Base-by-base conservation (phyloP, 2,329 filamentous ascomycete species). In the Penicillium concentricum region DNA sequence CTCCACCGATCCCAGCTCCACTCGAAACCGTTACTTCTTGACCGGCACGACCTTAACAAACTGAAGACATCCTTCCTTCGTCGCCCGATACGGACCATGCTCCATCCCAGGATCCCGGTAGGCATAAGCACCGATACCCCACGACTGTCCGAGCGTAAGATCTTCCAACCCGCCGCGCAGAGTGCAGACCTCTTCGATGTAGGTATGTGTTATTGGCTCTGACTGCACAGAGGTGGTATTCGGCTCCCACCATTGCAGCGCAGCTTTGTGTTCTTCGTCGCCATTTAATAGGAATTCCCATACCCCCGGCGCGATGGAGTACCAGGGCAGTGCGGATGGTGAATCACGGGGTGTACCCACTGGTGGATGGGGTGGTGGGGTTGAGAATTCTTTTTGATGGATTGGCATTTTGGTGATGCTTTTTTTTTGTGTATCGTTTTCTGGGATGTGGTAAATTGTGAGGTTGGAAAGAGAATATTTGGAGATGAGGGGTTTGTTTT, bases 81-180 rank as follows among this genome's bases (percentile, higher is more conserved):
- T 72, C 24, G 64, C 56, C 52, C 58, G 61, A 56, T 75, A 76
- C 13, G 73, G 75, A 0, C 75, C 75, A 66, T 76, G 73, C 57
- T 72, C 60, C 74, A 75, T 77, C 10, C 73, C 74, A 15, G 74
- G 73, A 47, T 72, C 67, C 20, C 74, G 69, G 60, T 76, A 77
- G 15, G 74, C 75, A 68, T 76, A 77, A 4, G 71, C 67, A 37
- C 74, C 74, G 46, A 69, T 67, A 13, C 67, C 56, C 70, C 70
- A 77, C 9, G 66, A 59, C 50, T 68, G 60, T 18, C 53, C 58
- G 9, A 74, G 63, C 16, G 63, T 65, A 38, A 66, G 60, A 61
- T 76, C 74, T 55, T 67, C 67, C 51, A 77, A 56, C 39, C 72
- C 71, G 15, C 73, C 74, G 34, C 74, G 68, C 16, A 72, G 60